Evolutionary conservation across 345 rosid species (phyloP), one percentile per base, ranked within the genome.

Genomic region (Heritiera littoralis): DNA sequence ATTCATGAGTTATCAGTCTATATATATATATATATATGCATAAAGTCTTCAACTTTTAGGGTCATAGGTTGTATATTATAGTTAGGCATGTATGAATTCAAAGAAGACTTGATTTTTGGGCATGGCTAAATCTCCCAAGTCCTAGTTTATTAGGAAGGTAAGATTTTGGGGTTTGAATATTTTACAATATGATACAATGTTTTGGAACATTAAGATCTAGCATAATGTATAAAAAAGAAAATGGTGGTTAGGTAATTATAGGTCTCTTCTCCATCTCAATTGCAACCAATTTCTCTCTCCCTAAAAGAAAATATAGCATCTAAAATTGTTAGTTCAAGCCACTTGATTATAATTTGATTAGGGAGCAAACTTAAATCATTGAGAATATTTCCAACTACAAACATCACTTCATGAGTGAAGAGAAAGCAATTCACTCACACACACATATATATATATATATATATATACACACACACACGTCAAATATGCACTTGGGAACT

Each of bases 331-430:
- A 52, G 75, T 51, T 30, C 43, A 71, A 51, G 30, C 30, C 41
- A 30, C 28, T 49, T 49, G 59, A 71, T 68, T 68, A 43, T 6
- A 20, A 9, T 20, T 69, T 46, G 73, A 69, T 71, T 15, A 13
- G n/a, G 9, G 28, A 0, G 15, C 28, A 52, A 72, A 30, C 30
- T 4, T 51, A 51, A 72, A 72, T 52, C 61, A 51, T 51, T 72
- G 9, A 72, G 30, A 32, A 54, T 54, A 43, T 54, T 72, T 38
- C 46, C 60, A 20, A 30, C n/a, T 30, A 49, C 43, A 68, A 67
- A 45, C 32, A 68, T 69, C 59, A 49, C 17, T 35, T 48, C 32
- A 10, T 72, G 32, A 72, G 76, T 72, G 48, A 54, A 38, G 45
- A 4, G 17, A 52, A 4, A 4, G 43, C 43, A 41, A 41, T 41